phyloP scores from a whole-genome alignment of 2,329 filamentous ascomycete genomes.

The Aureobasidium musti region DNA sequence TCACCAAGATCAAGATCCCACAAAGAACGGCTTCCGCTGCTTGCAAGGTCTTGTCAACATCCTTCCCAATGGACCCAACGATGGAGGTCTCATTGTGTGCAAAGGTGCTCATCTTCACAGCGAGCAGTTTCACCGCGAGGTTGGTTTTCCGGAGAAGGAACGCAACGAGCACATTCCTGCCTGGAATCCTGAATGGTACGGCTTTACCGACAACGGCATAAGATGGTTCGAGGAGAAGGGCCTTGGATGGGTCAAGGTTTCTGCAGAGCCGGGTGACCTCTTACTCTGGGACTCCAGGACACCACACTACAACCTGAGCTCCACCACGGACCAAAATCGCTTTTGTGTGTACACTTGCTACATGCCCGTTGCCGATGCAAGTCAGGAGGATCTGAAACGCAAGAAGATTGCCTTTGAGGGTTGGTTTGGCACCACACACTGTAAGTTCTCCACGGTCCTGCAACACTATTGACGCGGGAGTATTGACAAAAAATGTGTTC shows the following conservation, averaged over 20 bases:
- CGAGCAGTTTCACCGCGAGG: conserved; percentile 40
- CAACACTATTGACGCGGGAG: no score
- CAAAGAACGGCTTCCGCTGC: conserved; percentile 53
- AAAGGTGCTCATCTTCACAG: conserved; percentile 39
- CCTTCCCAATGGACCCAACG: conserved; percentile 42
- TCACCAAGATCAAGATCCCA: conserved; percentile 47
- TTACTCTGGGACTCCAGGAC: conserved; percentile 35
- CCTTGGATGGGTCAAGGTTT: conserved; percentile 32
- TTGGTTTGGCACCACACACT: conserved; percentile 42
- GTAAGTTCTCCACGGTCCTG: not conserved
- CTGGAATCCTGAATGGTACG: conserved; percentile 41
- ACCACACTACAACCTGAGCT: conserved; percentile 41
- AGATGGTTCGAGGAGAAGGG: conserved; percentile 35
- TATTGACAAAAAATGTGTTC: not conserved
- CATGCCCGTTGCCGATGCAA: conserved; percentile 43
- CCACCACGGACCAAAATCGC: conserved; percentile 37
- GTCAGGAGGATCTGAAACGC: conserved; percentile 40
- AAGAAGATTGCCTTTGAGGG: conserved; percentile 42
- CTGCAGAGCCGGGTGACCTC: conserved; percentile 32
- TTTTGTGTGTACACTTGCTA: conserved; percentile 43
- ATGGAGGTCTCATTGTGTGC: conserved; percentile 45
- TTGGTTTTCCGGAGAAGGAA: conserved; percentile 15
- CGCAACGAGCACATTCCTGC: conserved; percentile 35
- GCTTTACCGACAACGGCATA: conserved; percentile 36
- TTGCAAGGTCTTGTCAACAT: conserved; percentile 56